Base-by-base conservation (phyloP, 495 filamentous ascomycete species). In the Penicillium riverlandense region DNA sequence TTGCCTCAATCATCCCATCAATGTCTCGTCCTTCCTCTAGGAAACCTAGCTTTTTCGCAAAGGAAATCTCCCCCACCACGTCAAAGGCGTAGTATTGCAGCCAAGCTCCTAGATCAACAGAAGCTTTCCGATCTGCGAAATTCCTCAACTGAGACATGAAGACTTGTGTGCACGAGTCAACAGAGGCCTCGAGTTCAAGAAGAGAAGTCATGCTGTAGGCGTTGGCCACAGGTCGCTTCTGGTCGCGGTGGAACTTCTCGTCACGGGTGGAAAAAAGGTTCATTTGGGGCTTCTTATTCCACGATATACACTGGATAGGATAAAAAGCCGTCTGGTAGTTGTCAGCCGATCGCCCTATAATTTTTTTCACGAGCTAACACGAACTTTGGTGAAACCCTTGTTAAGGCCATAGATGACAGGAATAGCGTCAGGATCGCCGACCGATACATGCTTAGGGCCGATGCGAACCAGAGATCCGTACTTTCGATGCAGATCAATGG, bases 31-130 rank as follows among this genome's bases (percentile, higher is more conserved):
- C 67, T 27, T 53, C 29, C 29, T 67, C 55, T 7, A 74, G 48
- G 37, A 76, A 74, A 1, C 70, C 70, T 10, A 69, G 61, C 11
- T 49, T 52, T 27, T 62, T 56, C 1, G 61, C 63, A 32, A 69
- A 65, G 7, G 51, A 62, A 6, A 65, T 40, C 41, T 64, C 61
- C 6, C 61, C 71, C 30, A 76, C 64, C 0, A 65, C 71, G 37
- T 62, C 66, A 37, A 76, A 73, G 33, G 68, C 58, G 42, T 66
- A 77, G 42, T 67, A 74, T 40, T 72, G 65, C 11, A 76, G 42
- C 70, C 70, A 75, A 16, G 41, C 44, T 5, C 58, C 66, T 0
- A 74, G 37, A 36, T 74, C 66, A 14, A 70, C 41, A 1, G 58
- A 40, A 7, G 56, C 22, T 8, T 54, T 45, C 5, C 38, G 29